Evolutionary conservation across 805 yeast species (phyloP).

Genomic region (Clavispora asparagi): DNA sequence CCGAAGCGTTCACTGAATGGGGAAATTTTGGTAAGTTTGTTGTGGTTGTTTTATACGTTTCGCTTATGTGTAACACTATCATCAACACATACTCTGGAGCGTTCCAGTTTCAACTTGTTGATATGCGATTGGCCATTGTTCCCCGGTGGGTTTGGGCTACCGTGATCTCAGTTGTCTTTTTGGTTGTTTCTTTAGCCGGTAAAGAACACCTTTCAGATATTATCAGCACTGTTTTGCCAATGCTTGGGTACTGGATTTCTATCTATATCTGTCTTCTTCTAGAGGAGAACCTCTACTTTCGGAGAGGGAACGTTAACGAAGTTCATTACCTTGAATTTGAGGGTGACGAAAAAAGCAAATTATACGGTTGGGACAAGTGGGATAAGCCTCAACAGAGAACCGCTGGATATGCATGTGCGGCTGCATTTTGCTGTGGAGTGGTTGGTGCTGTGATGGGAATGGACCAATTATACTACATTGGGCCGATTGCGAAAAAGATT

Average conservation of each 20-base stretch:
- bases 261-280: constrained; percentile 9
- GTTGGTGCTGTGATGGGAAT: constrained; percentile 19
- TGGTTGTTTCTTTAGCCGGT: constrained; percentile 11
- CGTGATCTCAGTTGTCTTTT: constrained; percentile 6
- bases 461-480: constrained; percentile 18
- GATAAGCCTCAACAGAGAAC: constrained; percentile 21
- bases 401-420: constrained; percentile 12
- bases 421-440: constrained; percentile 13
- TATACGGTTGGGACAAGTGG: constrained; percentile 30
- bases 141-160: constrained; percentile 13
- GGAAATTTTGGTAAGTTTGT: constrained; percentile 32
- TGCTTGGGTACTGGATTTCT: constrained; percentile 16
- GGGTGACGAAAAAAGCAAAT: background rate
- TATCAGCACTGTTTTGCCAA: constrained; percentile 11
- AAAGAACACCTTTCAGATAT: constrained; percentile 8
- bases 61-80: constrained; percentile 32
- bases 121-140: constrained; percentile 14
- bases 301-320: background rate
- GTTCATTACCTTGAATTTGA: constrained; percentile 8
- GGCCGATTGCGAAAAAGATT: constrained; percentile 13
- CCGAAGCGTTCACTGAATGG: constrained; percentile 31
- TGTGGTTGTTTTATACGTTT: constrained; percentile 25
- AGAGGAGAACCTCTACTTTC: constrained; percentile 12
- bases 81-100: constrained; percentile 34
- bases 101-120: constrained; percentile 30